Percentiles rank a stretch among this genome's conserved stretches.
Evolutionary conservation across 352 stramenopile genomes (phyloP).

Genomic region (Aphanomyces invadans): DNA sequence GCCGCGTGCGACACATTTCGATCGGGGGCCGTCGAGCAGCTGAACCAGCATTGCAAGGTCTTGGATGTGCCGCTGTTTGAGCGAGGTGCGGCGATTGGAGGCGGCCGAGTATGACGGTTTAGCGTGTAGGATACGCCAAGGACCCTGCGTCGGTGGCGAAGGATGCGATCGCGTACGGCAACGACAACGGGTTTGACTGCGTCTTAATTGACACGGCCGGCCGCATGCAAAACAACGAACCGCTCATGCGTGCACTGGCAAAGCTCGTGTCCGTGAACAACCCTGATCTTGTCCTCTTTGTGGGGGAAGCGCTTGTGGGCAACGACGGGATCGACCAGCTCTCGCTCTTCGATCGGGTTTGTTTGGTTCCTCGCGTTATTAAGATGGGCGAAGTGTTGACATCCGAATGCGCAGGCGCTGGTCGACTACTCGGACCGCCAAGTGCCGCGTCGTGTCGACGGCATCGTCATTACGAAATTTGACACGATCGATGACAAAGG

Average conservation of each 20-base stretch:
- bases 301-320: constrained; percentile 98
- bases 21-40: constrained; percentile 97
- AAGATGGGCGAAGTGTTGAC: neutral
- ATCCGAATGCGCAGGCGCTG: constrained; percentile 46
- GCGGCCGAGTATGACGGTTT: neutral
- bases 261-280: constrained; percentile 96
- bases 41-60: constrained; percentile 96
- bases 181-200: constrained; percentile 92
- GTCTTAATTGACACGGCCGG: constrained; percentile 98
- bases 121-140: constrained; percentile 90
- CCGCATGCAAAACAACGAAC: constrained; percentile 99
- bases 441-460: constrained; percentile 91
- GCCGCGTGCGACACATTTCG: constrained; percentile 98
- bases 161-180: constrained; percentile 93
- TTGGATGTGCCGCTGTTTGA: constrained; percentile 95
- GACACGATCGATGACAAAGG: constrained; percentile 99
- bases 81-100: constrained; percentile 36
- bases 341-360: constrained; percentile 89
- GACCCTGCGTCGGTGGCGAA: constrained; percentile 93
- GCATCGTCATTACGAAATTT: constrained; percentile 99
- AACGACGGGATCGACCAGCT: constrained; percentile 99
- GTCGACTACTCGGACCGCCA: constrained; percentile 83
- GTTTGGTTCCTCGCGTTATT: constrained; percentile 15
- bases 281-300: constrained; percentile 97
- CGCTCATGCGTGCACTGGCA: constrained; percentile 96